phyloP scores from a whole-genome alignment of 2,329 filamentous ascomycete genomes.

The Trichoderma hamatum region DNA sequence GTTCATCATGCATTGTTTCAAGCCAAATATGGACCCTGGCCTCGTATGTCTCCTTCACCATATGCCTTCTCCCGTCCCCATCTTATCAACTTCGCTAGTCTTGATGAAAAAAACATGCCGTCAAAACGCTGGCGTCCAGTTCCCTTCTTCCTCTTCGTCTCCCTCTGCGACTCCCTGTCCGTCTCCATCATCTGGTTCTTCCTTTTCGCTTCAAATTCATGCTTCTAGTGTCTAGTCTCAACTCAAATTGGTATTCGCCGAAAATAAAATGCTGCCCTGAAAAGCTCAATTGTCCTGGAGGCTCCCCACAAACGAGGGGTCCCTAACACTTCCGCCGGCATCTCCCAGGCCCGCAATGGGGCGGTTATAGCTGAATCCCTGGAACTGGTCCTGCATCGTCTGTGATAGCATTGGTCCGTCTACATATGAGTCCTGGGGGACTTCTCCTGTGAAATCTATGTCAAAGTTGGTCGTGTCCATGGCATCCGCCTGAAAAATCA shows the following conservation, averaged over 20 bases:
- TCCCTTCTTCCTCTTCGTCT: background rate
- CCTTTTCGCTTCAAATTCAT: slow-evolving; percentile 7
- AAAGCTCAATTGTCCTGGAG: slow-evolving; percentile 51
- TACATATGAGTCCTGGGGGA: slow-evolving; percentile 88
- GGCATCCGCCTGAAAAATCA: slow-evolving; percentile 66
- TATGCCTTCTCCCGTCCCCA: background rate
- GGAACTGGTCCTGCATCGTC: slow-evolving; percentile 95
- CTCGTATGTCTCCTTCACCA: background rate
- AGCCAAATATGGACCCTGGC: slow-evolving; percentile 1
- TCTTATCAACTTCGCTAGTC: background rate
- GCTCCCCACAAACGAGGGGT: slow-evolving; percentile 71
- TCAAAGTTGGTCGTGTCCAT: slow-evolving; percentile 94
- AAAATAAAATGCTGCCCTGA: background rate
- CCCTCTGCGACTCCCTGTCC: no score
- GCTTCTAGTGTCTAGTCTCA: slow-evolving; percentile 24
- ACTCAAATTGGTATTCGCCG: slow-evolving; percentile 24
- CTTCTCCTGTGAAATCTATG: slow-evolving; percentile 85
- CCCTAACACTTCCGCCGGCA: slow-evolving; percentile 90
- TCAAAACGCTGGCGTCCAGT: background rate
- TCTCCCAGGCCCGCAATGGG: slow-evolving; percentile 92
- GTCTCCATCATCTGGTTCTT: background rate
- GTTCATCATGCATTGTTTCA: slow-evolving; percentile 26
- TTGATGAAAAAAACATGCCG: background rate
- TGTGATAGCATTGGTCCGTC: slow-evolving; percentile 90
- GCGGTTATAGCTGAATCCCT: slow-evolving; percentile 95